A percentile compares a stretch with the other conserved stretches of the same genome.
phyloP scores from a whole-genome alignment of 192 early-diverging fungal genomes.

The Podila horticola region DNA sequence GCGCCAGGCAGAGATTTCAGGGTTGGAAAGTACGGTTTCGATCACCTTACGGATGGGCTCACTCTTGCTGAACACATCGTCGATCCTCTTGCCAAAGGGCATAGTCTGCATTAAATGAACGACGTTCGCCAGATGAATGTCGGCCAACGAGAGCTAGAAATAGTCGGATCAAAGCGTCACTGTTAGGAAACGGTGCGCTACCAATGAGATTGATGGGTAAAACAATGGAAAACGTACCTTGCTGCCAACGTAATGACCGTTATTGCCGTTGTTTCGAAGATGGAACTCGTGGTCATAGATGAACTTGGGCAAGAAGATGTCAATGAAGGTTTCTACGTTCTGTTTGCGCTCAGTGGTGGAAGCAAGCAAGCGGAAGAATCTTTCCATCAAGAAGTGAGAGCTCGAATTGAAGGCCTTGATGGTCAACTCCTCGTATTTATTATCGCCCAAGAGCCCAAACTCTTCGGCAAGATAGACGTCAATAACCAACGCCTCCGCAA shows the following conservation, averaged over 20 bases:
- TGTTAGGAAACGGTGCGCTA: neutral
- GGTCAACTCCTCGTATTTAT: constrained; percentile 18
- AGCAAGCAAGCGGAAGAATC: neutral
- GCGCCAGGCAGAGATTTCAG: neutral
- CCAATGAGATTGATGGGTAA: neutral
- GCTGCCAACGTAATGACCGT: constrained; percentile 25
- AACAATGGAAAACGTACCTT: constrained; percentile 6
- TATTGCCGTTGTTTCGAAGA: constrained; percentile 18
- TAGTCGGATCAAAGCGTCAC: neutral
- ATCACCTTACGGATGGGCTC: neutral
- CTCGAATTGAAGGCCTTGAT: constrained; percentile 19
- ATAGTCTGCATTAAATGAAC: neutral
- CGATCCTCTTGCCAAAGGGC: neutral
- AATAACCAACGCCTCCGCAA: constrained; percentile 6
- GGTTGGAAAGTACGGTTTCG: neutral
- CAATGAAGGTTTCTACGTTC: neutral
- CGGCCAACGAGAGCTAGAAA: neutral
- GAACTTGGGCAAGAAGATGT: neutral
- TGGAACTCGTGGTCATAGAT: constrained; percentile 15
- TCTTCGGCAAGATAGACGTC: constrained; percentile 24
- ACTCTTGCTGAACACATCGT: neutral
- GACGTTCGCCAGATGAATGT: neutral
- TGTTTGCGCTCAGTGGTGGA: constrained; percentile 4
- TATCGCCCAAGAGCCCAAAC: constrained; percentile 25
- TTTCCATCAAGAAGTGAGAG: neutral